phyloP scores from a whole-genome alignment of 2,329 filamentous ascomycete species.

The Ophiostoma quercus region DNA sequence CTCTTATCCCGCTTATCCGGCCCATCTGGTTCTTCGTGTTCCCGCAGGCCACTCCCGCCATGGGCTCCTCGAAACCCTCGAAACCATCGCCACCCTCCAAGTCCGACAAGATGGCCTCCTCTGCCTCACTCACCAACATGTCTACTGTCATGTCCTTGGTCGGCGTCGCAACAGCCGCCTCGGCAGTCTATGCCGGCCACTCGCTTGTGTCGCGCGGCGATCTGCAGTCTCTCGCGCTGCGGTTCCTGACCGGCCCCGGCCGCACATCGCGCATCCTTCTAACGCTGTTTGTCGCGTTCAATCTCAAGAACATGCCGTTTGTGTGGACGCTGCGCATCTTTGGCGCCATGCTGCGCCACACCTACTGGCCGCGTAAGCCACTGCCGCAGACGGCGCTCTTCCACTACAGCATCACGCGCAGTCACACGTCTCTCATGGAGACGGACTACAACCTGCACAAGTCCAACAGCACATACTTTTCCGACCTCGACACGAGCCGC shows the following conservation, averaged over 20 bases:
- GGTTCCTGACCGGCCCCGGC: constrained; percentile 52
- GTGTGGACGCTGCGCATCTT: constrained; percentile 58
- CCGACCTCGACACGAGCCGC: constrained; percentile 77
- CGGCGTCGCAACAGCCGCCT: constrained; percentile 40
- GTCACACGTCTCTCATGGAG: constrained; percentile 34
- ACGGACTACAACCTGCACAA: constrained; percentile 41
- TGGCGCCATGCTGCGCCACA: constrained; percentile 35
- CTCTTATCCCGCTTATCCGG: background rate
- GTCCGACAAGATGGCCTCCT: constrained; percentile 29
- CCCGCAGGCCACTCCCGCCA: background rate
- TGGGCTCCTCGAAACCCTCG: constrained; percentile 15
- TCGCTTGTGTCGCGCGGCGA: constrained; percentile 40
- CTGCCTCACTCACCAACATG: constrained; percentile 31
- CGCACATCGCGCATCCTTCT: constrained; percentile 49
- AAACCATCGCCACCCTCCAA: constrained; percentile 11
- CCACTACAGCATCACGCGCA: constrained; percentile 35
- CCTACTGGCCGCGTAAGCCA: constrained; percentile 28
- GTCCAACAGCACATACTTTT: constrained; percentile 67
- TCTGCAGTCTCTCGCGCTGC: constrained; percentile 36
- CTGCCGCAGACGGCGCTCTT: constrained; percentile 35
- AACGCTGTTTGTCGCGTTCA: constrained; percentile 54
- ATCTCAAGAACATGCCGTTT: constrained; percentile 69
- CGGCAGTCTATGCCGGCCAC: constrained; percentile 42
- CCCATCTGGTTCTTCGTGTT: background rate
- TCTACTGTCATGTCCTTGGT: constrained; percentile 39